Evolutionary conservation across 169 alveolate genomes (phyloP).

Genomic region (Plasmodium chabaudi): DNA sequence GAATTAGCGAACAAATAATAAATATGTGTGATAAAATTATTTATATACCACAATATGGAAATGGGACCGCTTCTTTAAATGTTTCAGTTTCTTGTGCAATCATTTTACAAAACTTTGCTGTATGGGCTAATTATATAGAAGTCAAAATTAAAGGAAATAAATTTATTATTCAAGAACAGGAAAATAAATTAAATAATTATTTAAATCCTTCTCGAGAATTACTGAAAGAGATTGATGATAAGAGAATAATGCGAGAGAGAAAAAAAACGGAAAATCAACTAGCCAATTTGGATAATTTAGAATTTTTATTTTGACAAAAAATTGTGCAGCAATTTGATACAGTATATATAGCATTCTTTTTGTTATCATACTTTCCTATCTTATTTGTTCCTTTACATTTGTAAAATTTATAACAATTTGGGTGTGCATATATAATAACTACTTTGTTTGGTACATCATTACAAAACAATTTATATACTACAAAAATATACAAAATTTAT

Average conservation of each 20-base stretch:
- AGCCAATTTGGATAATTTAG: neutral
- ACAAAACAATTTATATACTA: too few species aligned
- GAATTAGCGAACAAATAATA: slow-evolving; percentile 87
- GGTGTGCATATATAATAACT: too few species aligned
- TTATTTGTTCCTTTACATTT: too few species aligned
- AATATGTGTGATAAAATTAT: slow-evolving; percentile 91
- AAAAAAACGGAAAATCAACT: neutral
- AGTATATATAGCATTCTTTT: neutral
- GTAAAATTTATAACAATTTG: too few species aligned
- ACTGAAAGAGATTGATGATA: slow-evolving; percentile 19
- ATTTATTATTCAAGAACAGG: slow-evolving; percentile 32
- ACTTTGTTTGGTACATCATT: too few species aligned
- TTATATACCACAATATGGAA: slow-evolving; percentile 91
- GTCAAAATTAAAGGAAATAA: slow-evolving; percentile 23
- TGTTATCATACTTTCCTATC: neutral
- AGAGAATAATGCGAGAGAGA: neutral
- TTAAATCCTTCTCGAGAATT: slow-evolving; percentile 48
- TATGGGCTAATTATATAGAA: slow-evolving; percentile 71
- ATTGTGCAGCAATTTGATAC: neutral
- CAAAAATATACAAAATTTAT: too few species aligned
- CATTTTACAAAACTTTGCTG: slow-evolving; percentile 91
- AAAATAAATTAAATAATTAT: slow-evolving; percentile 42
- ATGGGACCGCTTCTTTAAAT: slow-evolving; percentile 91
- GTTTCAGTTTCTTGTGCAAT: slow-evolving; percentile 93
- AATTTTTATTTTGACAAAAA: neutral